These are phyloP conservation scores for Torulaspora globosa DNA, from an alignment of 1,139 yeast species.

Conservation along the genomic window DNA sequence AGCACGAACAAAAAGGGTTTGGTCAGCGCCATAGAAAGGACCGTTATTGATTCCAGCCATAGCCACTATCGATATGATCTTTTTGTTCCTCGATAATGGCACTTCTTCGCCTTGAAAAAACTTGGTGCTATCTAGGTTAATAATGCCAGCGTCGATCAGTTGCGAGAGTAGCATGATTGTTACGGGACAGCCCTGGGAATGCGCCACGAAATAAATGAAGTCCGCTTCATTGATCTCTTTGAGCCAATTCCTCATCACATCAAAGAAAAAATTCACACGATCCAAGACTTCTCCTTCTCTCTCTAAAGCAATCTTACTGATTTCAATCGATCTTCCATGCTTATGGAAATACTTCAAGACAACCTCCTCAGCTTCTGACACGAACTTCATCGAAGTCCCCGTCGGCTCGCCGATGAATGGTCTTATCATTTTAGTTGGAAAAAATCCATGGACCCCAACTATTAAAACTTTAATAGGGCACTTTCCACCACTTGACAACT, in stretches of 20 bases:
- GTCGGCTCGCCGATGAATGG: slow-evolving; percentile 90
- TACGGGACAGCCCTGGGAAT: slow-evolving; percentile 95
- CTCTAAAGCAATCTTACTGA: slow-evolving; percentile 88
- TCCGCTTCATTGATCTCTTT: slow-evolving; percentile 72
- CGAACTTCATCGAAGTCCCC: slow-evolving; percentile 83
- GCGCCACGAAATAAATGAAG: slow-evolving; percentile 82
- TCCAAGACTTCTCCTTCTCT: slow-evolving; percentile 88
- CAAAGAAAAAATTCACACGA: slow-evolving; percentile 75
- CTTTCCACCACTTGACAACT: slow-evolving; percentile 21
- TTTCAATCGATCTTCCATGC: slow-evolving; percentile 49
- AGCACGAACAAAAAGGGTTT: slow-evolving; percentile 76
- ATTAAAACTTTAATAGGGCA: slow-evolving; percentile 44
- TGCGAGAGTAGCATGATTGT: slow-evolving; percentile 72
- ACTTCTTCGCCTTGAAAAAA: slow-evolving; percentile 25
- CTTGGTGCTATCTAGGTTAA: slow-evolving; percentile 36
- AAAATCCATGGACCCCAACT: slow-evolving; percentile 93
- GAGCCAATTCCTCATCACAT: slow-evolving; percentile 66
- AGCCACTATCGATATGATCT: slow-evolving; percentile 68
- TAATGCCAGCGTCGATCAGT: slow-evolving; percentile 65
- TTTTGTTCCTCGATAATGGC: slow-evolving; percentile 37
- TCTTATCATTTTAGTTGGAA: slow-evolving; percentile 80
- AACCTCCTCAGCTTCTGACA: slow-evolving; percentile 79
- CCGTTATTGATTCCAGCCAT: slow-evolving; percentile 97
- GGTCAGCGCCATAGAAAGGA: slow-evolving; percentile 87
- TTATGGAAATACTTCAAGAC: slow-evolving; percentile 69